A percentile compares a stretch with the other conserved stretches of the same genome.
These are phyloP conservation scores for Botryotinia calthae DNA, from an alignment of 2,329 filamentous ascomycete genomes.

Conservation along the genomic window DNA sequence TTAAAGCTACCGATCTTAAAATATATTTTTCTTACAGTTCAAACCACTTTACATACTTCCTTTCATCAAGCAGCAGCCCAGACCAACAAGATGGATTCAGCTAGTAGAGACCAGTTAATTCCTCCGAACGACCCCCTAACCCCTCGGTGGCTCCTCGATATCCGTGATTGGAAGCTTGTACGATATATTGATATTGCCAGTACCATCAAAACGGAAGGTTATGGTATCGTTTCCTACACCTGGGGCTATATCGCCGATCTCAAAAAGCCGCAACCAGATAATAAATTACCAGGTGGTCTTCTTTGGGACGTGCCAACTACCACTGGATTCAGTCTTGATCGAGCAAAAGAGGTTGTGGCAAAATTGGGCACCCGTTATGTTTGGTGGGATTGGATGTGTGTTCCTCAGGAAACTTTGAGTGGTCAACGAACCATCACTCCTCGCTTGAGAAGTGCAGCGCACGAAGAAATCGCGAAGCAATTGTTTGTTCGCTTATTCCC, in stretches of 20 bases:
- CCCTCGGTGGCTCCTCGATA: not conserved
- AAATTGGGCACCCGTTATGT: not conserved
- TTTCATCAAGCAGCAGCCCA: too few species aligned
- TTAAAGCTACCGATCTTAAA: too few species aligned
- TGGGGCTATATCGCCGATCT: not conserved
- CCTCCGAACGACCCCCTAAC: not conserved
- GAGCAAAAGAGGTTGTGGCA: not conserved
- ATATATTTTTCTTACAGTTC: too few species aligned
- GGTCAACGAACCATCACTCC: not conserved
- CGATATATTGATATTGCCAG: not conserved
- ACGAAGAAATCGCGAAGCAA: not conserved
- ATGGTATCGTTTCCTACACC: not conserved
- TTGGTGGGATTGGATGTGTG: conserved; percentile 5
- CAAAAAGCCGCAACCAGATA: not conserved
- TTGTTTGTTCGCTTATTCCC: not conserved
- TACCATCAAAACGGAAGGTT: not conserved
- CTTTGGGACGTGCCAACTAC: conserved; percentile 1
- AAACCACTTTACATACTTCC: too few species aligned
- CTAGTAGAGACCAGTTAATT: not conserved
- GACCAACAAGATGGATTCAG: too few species aligned
- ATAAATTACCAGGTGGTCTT: not conserved
- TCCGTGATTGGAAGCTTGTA: not conserved
- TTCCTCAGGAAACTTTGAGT: not conserved
- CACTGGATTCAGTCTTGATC: not conserved
- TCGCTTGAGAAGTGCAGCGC: not conserved